These are phyloP conservation scores for Xylaria sp. DNA, from an alignment of 2,329 filamentous ascomycete species.

Conservation along the genomic window DNA sequence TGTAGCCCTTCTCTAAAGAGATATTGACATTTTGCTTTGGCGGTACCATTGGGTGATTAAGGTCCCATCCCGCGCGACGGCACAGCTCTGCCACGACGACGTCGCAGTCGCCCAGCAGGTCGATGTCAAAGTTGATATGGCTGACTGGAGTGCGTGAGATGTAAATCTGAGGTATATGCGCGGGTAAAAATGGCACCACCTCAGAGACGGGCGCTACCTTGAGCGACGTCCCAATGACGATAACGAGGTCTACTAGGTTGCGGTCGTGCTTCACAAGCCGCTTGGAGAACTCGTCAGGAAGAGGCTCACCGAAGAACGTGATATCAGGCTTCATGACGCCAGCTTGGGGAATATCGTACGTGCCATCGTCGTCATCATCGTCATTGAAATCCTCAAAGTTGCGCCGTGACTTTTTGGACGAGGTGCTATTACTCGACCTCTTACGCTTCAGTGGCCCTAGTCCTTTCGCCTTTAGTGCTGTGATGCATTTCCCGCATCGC, in stretches of 20 bases:
- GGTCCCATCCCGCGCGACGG: constrained; percentile 80
- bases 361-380: constrained; percentile 62
- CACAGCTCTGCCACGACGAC: constrained; percentile 89
- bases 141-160: constrained; percentile 85
- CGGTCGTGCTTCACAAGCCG: constrained; percentile 85
- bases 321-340: constrained; percentile 98
- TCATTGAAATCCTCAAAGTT: constrained; percentile 58
- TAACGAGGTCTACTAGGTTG: constrained; percentile 84
- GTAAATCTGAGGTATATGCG: constrained; percentile 88
- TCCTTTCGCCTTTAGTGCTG: constrained; percentile 60
- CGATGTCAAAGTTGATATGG: constrained; percentile 96
- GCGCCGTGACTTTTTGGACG: constrained; percentile 46
- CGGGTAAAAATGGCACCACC: constrained; percentile 82
- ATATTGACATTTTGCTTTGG: constrained; percentile 71
- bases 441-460: constrained; percentile 64
- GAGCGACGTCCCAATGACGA: constrained; percentile 95
- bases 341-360: constrained; percentile 73
- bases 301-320: constrained; percentile 93
- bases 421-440: constrained; percentile 58
- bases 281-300: constrained; percentile 84
- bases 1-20: constrained; percentile 58
- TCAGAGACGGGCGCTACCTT: constrained; percentile 97
- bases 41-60: constrained; percentile 87
- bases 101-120: constrained; percentile 95
- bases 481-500: constrained; percentile 77